These are phyloP conservation scores for Claviceps pazoutovae DNA, from an alignment of 2,329 filamentous ascomycete species.

Conservation along the genomic window DNA sequence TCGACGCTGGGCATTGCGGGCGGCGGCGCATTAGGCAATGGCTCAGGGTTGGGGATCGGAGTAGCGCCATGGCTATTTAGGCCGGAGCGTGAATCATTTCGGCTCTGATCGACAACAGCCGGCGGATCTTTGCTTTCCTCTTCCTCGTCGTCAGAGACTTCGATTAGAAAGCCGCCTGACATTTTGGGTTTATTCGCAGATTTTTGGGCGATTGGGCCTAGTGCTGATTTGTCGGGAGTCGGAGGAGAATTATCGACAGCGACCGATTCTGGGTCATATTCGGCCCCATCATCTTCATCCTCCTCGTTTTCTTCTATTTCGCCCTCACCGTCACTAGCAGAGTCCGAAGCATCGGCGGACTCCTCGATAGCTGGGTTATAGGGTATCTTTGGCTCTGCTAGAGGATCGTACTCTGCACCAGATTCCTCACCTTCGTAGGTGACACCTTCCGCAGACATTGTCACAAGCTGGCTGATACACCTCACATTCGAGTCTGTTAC, in stretches of 20 bases:
- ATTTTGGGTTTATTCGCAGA: constrained; percentile 40
- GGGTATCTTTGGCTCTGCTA: constrained; percentile 34
- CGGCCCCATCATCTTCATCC: constrained; percentile 38
- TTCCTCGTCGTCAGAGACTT: constrained; percentile 46
- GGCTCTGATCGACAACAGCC: background rate
- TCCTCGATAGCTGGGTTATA: constrained; percentile 41
- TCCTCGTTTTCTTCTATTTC: constrained; percentile 37
- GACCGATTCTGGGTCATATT: constrained; percentile 46
- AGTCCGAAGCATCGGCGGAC: constrained; percentile 31
- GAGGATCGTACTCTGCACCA: constrained; percentile 41
- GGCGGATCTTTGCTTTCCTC: constrained; percentile 15
- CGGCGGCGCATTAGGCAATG: constrained; percentile 20
- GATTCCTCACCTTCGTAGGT: constrained; percentile 40
- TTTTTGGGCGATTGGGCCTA: constrained; percentile 16
- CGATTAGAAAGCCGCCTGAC: constrained; percentile 45
- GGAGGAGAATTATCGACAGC: constrained; percentile 27
- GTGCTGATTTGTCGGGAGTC: constrained; percentile 17
- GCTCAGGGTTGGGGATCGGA: constrained; percentile 11
- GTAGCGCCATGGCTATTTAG: constrained; percentile 9
- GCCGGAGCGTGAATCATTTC: constrained; percentile 8
- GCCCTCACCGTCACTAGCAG: constrained; percentile 33
- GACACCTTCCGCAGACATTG: constrained; percentile 27
- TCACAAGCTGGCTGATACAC: background rate
- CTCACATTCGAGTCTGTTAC: background rate
- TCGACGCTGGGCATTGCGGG: constrained; percentile 39